Evolutionary conservation across 768 basidiomycete species (phyloP).

Genomic region (Phylloporus sp.): DNA sequence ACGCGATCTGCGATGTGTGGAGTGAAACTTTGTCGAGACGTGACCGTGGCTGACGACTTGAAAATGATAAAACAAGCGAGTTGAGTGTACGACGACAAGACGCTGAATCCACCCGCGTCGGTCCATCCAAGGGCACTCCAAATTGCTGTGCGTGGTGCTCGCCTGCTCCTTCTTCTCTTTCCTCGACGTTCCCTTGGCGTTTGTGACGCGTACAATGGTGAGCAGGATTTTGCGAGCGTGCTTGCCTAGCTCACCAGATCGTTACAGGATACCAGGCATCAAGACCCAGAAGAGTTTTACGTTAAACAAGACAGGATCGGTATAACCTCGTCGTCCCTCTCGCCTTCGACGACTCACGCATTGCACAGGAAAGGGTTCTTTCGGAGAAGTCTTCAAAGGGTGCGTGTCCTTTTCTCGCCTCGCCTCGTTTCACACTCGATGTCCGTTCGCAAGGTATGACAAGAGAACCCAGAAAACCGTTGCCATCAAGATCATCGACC

Average conservation of each 20-base stretch:
- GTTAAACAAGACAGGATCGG: constrained; percentile 97
- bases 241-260: constrained; percentile 7
- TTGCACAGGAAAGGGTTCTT: constrained; percentile 86
- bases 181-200: constrained; percentile 6
- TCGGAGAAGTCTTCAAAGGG: constrained; percentile 99
- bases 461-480: constrained; percentile 94
- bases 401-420: constrained; percentile 31
- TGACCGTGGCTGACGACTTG: constrained; percentile 24
- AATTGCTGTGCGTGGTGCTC: background rate
- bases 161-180: constrained; percentile 1
- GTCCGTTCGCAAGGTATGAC: constrained; percentile 64
- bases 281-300: constrained; percentile 96
- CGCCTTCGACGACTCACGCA: constrained; percentile 15
- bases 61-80: constrained; percentile 29
- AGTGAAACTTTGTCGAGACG: constrained; percentile 2
- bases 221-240: background rate
- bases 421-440: constrained; percentile 6
- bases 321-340: constrained; percentile 32
- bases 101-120: constrained; percentile 3
- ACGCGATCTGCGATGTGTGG: too few species aligned
- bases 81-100: constrained; percentile 3
- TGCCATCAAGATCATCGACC: constrained; percentile 99
- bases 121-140: constrained; percentile 13
- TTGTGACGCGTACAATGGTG: constrained; percentile 19
- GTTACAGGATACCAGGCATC: constrained; percentile 56